Conservation (phyloP, 2,329 filamentous ascomycete species). For the Pseudogymnoascus sp. region DNA sequence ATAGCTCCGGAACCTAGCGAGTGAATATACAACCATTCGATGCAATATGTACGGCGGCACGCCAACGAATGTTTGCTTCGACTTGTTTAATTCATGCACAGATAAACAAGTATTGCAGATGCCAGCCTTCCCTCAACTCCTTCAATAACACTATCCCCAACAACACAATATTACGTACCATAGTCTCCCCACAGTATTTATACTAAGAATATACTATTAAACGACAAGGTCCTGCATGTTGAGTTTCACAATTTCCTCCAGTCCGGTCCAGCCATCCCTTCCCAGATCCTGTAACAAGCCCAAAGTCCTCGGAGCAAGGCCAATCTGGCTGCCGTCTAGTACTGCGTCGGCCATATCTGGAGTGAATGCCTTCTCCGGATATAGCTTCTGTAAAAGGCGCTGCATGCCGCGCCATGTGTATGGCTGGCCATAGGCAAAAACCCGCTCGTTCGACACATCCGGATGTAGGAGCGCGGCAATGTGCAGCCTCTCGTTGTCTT, state of each 20-base stretch:
- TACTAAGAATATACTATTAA: neutral
- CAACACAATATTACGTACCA: neutral
- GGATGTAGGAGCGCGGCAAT: neutral
- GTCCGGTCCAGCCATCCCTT: neutral
- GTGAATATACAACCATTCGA: neutral
- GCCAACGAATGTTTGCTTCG: neutral
- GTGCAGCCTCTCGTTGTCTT: neutral
- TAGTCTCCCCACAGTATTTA: neutral
- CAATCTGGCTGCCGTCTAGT: neutral
- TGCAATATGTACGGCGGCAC: neutral
- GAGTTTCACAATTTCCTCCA: constrained; percentile 4
- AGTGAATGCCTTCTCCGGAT: constrained; percentile 13
- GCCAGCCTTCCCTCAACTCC: neutral
- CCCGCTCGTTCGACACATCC: neutral
- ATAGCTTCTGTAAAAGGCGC: constrained; percentile 13
- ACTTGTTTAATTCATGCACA: neutral
- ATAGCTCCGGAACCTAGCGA: neutral
- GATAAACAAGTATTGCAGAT: neutral
- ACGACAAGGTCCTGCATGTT: neutral
- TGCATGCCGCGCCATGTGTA: constrained; percentile 20
- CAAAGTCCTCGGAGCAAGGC: neutral
- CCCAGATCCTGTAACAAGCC: neutral
- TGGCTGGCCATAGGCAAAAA: neutral
- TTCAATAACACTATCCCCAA: neutral
- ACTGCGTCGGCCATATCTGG: constrained; percentile 9